phyloP scores from a whole-genome alignment of 1,139 yeast species.

The Chernovozyma sophiae-reginae region DNA sequence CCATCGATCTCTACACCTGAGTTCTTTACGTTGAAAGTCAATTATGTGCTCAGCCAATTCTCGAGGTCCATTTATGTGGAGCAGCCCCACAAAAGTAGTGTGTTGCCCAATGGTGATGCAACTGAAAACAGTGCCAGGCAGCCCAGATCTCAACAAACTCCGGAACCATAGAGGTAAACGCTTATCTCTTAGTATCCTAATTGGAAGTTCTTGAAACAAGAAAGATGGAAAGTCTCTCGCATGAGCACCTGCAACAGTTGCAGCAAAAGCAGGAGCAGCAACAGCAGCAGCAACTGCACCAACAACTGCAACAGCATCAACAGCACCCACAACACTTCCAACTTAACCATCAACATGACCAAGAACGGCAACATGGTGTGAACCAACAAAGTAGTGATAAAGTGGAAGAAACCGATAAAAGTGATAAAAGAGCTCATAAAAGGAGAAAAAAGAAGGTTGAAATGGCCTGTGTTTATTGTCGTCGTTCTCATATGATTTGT shows the following conservation, averaged over 20 bases:
- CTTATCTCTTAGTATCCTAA: too few species aligned
- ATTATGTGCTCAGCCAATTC: too few species aligned
- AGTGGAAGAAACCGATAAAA: neutral
- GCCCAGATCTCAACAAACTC: neutral
- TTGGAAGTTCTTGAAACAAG: too few species aligned
- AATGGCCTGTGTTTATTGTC: constrained; percentile 85
- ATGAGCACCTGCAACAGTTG: neutral
- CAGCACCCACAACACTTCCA: neutral
- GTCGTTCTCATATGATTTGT: constrained; percentile 93
- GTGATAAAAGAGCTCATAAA: constrained; percentile 4
- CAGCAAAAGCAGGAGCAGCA: constrained; percentile 1
- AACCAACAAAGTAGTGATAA: neutral
- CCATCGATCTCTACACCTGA: too few species aligned
- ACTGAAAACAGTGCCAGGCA: too few species aligned
- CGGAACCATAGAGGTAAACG: neutral
- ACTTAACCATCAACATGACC: neutral
- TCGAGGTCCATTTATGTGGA: too few species aligned
- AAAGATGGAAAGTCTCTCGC: neutral
- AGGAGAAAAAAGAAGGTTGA: constrained; percentile 53
- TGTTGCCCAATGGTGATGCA: neutral
- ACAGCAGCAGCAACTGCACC: constrained; percentile 1
- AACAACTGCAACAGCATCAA: neutral
- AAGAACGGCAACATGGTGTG: neutral
- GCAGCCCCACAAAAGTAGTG: constrained; percentile 5
- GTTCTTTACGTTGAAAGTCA: too few species aligned